A percentile compares a stretch with the other conserved stretches of the same genome.
These are phyloP conservation scores for Metschnikowia anglica DNA, from an alignment of 805 yeast genomes.

Conservation along the genomic window DNA sequence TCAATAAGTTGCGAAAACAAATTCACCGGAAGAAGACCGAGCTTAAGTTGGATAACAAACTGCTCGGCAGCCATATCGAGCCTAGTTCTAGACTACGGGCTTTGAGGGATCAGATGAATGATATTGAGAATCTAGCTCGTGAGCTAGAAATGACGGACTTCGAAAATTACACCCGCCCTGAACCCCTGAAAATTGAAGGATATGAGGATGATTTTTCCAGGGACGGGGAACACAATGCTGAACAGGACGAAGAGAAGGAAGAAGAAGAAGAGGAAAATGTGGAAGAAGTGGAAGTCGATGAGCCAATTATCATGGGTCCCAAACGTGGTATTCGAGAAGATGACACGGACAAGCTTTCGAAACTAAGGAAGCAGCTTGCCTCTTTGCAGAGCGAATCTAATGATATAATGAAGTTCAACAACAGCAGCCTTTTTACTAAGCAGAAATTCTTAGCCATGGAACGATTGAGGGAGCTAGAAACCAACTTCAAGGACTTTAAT, in stretches of 20 bases:
- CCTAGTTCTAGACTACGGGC: slow-evolving; percentile 75
- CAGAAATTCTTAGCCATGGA: slow-evolving; percentile 69
- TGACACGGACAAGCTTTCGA: slow-evolving; percentile 55
- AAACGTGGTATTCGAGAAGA: slow-evolving; percentile 45
- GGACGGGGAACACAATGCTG: neutral
- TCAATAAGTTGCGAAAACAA: slow-evolving; percentile 43
- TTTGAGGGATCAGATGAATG: slow-evolving; percentile 81
- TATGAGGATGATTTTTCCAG: slow-evolving; percentile 2
- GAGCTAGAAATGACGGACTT: slow-evolving; percentile 85
- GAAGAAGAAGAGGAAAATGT: slow-evolving; percentile 17
- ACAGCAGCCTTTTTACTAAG: slow-evolving; percentile 55
- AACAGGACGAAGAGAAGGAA: slow-evolving; percentile 17
- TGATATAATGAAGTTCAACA: slow-evolving; percentile 68
- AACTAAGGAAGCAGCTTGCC: slow-evolving; percentile 56
- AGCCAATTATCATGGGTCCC: slow-evolving; percentile 31
- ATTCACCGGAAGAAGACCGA: slow-evolving; percentile 49
- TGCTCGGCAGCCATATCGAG: slow-evolving; percentile 57
- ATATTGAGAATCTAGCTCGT: slow-evolving; percentile 78
- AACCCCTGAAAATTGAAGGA: slow-evolving; percentile 11
- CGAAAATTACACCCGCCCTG: slow-evolving; percentile 36
- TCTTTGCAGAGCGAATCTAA: slow-evolving; percentile 71
- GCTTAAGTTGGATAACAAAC: slow-evolving; percentile 44
- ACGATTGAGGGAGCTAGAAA: slow-evolving; percentile 68
- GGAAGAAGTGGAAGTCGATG: slow-evolving; percentile 16
- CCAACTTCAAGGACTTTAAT: slow-evolving; percentile 61